Base-by-base conservation (phyloP, 2,329 filamentous ascomycete genomes). In the Remersonia thermophila region DNA sequence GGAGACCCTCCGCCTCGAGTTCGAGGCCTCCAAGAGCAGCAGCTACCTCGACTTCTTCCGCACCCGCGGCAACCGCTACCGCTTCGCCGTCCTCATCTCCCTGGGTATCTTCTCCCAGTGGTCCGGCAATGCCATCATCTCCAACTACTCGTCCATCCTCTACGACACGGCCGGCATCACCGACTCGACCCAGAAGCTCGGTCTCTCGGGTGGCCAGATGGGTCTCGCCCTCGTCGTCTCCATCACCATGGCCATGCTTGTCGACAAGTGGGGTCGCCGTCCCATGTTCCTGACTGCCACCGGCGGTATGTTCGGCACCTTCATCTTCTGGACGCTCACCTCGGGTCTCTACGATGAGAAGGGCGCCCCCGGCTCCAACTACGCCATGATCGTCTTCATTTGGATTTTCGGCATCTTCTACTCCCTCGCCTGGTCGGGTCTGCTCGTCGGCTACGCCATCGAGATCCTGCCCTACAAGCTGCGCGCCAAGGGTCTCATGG, bases 21-120 rank as follows among this genome's bases (percentile, higher is more conserved):
- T 64, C 47, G 58, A 63, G 46, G 58, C 56, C 48, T 57, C 60
- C 46, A 56, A 59, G 29, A 61, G 55, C 39, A 69, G 61, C 51
- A 65, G 58, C 42, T 77, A 72, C 51, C 32, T 61, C 7, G 67
- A 73, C 47, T 69, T 75, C 53, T 55, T 73, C 53, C 55, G 52
- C 42, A 73, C 71, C 27, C 65, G 62, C 49, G 69, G 71, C 35
- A 75, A 76, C 59, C 65, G 70, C 35, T 68, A 71, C 51, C 62
- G 71, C 30, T 52, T 76, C 29, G 47, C 59, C 16, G 55, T 77
- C 20, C 56, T 73, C 35, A 51, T 70, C 32, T 69, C 69, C 2
- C 61, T 76, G 17, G 71, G 70, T 48, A 53, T 76, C 41, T 73
- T 75, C 56, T 73, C 68, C 0, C 71, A 76, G 53, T 75, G 69